A percentile compares a stretch with the other conserved stretches of the same genome.
Conservation (phyloP, 2,329 filamentous ascomycete genomes). For the Cytospora leucostoma region DNA sequence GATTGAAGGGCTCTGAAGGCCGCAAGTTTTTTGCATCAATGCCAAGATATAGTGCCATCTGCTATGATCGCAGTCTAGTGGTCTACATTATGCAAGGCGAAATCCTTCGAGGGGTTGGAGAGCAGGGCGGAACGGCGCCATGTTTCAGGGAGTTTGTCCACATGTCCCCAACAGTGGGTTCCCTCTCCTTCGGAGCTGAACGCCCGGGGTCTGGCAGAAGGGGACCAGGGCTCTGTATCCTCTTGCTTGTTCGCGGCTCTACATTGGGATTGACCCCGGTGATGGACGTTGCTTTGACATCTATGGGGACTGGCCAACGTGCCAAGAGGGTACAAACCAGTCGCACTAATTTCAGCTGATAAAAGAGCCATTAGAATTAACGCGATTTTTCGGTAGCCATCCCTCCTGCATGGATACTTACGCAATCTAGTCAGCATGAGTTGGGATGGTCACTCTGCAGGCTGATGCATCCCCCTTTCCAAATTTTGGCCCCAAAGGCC, state of each 20-base stretch:
- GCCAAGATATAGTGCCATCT: neutral
- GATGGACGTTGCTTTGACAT: no score
- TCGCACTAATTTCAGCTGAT: neutral
- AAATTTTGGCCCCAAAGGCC: neutral
- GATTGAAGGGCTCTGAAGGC: neutral
- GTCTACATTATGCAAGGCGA: neutral
- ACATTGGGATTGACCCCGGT: no score
- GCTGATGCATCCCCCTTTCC: slow-evolving; percentile 11
- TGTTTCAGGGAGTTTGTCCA: slow-evolving; percentile 4
- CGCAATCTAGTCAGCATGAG: neutral
- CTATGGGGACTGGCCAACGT: neutral
- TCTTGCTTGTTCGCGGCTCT: no score
- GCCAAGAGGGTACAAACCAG: neutral
- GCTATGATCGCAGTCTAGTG: neutral
- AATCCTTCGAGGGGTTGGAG: neutral
- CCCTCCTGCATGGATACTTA: neutral
- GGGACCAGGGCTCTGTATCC: no score
- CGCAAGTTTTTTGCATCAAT: neutral
- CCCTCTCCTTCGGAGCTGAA: no score
- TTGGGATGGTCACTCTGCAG: slow-evolving; percentile 12
- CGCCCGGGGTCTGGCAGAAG: no score
- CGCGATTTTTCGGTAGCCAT: neutral
- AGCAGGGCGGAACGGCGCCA: no score
- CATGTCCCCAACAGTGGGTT: no score
- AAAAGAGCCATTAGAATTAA: neutral